Evolutionary conservation across 2,329 filamentous ascomycete genomes (phyloP).

Genomic region (Sporothrix brunneoviolacea): DNA sequence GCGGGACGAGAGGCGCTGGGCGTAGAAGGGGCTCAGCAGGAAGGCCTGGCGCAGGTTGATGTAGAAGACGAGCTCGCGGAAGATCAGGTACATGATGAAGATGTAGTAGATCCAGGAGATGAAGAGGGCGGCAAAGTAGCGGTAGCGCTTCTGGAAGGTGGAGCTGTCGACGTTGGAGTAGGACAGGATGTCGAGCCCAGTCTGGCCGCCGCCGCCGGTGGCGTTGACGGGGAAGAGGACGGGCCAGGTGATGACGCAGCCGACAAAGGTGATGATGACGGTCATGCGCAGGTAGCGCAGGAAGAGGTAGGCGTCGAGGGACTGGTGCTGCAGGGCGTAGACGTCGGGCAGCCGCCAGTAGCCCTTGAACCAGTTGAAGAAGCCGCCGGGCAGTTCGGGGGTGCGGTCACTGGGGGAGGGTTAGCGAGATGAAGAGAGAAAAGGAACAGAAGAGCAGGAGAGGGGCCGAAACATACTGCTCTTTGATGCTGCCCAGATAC

Average conservation of each 20-base stretch:
- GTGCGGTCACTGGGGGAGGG: slow-evolving; percentile 43
- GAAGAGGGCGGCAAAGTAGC: slow-evolving; percentile 76
- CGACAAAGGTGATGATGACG: slow-evolving; percentile 71
- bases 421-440: background rate
- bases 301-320: slow-evolving; percentile 86
- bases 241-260: slow-evolving; percentile 79
- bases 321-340: slow-evolving; percentile 82
- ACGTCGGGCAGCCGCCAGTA: slow-evolving; percentile 67
- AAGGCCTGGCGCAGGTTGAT: slow-evolving; percentile 94
- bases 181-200: slow-evolving; percentile 69
- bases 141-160: slow-evolving; percentile 46
- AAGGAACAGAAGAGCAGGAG: background rate
- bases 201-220: slow-evolving; percentile 61
- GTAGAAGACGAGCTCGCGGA: slow-evolving; percentile 85
- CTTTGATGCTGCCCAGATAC: slow-evolving; percentile 40
- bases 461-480: slow-evolving; percentile 26
- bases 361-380: slow-evolving; percentile 60
- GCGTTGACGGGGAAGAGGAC: slow-evolving; percentile 80
- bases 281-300: slow-evolving; percentile 79
- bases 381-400: slow-evolving; percentile 51
- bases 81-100: slow-evolving; percentile 85
- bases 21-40: slow-evolving; percentile 74
- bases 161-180: slow-evolving; percentile 65
- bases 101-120: slow-evolving; percentile 76
- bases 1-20: slow-evolving; percentile 78